phyloP scores from a whole-genome alignment of 2,329 filamentous ascomycete species.

The Tolypocladium paradoxum region DNA sequence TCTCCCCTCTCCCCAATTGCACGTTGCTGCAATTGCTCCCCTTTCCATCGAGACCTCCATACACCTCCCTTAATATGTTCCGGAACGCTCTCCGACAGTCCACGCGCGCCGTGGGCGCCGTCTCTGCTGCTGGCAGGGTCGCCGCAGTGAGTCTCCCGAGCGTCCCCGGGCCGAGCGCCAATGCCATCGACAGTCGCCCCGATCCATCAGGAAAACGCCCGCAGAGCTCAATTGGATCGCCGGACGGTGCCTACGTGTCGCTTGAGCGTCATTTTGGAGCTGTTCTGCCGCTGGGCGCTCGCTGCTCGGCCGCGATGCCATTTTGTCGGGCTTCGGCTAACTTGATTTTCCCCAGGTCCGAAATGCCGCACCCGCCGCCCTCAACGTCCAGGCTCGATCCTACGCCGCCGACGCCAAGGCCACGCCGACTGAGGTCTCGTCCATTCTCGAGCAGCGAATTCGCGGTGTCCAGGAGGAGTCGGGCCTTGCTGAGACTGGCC shows the following conservation, averaged over 20 bases:
- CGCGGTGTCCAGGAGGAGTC: constrained; percentile 97
- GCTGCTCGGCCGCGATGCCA: constrained; percentile 15
- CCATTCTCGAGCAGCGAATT: constrained; percentile 98
- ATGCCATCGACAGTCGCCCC: constrained; percentile 31
- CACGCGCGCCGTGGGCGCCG: constrained; percentile 85
- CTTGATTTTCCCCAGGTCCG: constrained; percentile 60
- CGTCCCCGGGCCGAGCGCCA: constrained; percentile 28
- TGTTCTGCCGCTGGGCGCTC: constrained; percentile 15
- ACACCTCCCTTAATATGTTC: constrained; percentile 66
- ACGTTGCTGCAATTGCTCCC: constrained; percentile 51
- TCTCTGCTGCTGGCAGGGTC: constrained; percentile 86
- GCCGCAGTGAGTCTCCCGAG: constrained; percentile 71
- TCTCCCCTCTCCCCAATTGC: constrained; percentile 55
- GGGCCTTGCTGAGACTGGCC: constrained; percentile 93
- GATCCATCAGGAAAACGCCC: constrained; percentile 19
- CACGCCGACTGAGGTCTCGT: constrained; percentile 93
- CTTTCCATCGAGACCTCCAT: constrained; percentile 37
- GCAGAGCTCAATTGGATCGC: constrained; percentile 25
- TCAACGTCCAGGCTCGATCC: constrained; percentile 61
- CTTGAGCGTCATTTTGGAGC: constrained; percentile 23
- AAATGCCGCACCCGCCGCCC: constrained; percentile 69
- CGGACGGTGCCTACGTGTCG: constrained; percentile 6
- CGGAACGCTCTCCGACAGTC: constrained; percentile 97
- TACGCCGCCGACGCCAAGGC: constrained; percentile 94
- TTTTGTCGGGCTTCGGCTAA: constrained; percentile 43